These are phyloP conservation scores for Ophiostoma himal-ulmi DNA, from an alignment of 2,329 filamentous ascomycete genomes.

Conservation along the genomic window DNA sequence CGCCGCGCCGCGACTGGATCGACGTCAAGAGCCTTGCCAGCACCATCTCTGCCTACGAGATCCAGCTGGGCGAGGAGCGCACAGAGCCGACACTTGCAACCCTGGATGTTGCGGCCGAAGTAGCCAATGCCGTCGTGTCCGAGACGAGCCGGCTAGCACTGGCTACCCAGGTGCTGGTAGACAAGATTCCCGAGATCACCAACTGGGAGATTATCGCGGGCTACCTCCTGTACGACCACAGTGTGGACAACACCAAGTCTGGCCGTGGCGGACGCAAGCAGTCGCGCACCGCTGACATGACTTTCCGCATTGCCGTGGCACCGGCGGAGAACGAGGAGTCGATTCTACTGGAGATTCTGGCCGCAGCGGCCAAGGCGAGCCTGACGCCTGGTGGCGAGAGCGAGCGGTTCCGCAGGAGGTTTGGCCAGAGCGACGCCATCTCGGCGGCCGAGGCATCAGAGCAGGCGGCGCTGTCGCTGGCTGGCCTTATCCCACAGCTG, in stretches of 20 bases:
- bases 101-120: constrained; percentile 35
- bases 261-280: constrained; percentile 25
- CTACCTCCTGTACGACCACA: constrained; percentile 90
- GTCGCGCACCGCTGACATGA: constrained; percentile 44
- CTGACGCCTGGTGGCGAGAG: constrained; percentile 60
- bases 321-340: constrained; percentile 72
- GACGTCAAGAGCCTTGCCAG: constrained; percentile 87
- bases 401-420: constrained; percentile 53
- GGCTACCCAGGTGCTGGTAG: constrained; percentile 78
- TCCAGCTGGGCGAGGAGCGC: constrained; percentile 51
- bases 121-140: constrained; percentile 51
- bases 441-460: constrained; percentile 60
- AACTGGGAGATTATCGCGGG: constrained; percentile 86
- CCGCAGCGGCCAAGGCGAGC: constrained; percentile 70
- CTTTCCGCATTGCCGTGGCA: constrained; percentile 66
- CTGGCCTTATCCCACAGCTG: constrained; percentile 72
- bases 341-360: constrained; percentile 80
- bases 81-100: constrained; percentile 28
- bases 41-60: constrained; percentile 74
- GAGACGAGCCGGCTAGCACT: constrained; percentile 75
- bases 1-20: constrained; percentile 77
- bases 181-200: constrained; percentile 71
- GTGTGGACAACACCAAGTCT: constrained; percentile 41
- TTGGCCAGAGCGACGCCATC: constrained; percentile 39
- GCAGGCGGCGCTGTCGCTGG: constrained; percentile 69